Conservation (phyloP, 1,284 basidiomycete genomes). For the Pterulicium gracile region DNA sequence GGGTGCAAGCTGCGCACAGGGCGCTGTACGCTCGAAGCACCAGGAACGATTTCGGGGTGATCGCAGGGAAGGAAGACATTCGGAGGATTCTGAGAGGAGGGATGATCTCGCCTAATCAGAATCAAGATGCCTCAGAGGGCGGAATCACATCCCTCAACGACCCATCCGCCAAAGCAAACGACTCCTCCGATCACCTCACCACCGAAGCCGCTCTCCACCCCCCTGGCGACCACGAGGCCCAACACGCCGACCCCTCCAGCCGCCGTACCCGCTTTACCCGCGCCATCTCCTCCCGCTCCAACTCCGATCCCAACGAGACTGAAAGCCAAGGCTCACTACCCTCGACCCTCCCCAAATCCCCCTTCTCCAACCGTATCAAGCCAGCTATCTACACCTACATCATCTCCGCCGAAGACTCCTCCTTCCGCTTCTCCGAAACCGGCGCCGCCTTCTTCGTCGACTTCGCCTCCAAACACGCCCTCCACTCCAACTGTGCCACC, state of each 20-base stretch:
- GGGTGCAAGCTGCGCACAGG: constrained; percentile 59
- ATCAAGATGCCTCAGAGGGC: constrained; percentile 6
- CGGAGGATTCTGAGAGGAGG: constrained; percentile 39
- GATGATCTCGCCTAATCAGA: constrained; percentile 11
- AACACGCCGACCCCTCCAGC: neutral
- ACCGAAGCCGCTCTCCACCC: neutral
- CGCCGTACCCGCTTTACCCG: neutral
- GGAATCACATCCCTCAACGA: neutral
- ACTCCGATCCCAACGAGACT: too few relatives aligned
- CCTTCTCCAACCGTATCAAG: constrained; percentile 47
- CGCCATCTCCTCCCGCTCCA: neutral
- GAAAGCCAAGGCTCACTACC: too few relatives aligned
- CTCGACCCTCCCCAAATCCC: constrained; percentile 6
- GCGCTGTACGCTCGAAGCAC: constrained; percentile 65
- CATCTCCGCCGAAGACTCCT: constrained; percentile 57
- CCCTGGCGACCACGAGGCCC: neutral
- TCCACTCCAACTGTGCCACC: constrained; percentile 42
- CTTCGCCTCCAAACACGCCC: constrained; percentile 64
- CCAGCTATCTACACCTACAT: constrained; percentile 73
- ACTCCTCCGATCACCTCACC: neutral
- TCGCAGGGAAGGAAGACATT: constrained; percentile 36
- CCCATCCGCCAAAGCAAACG: neutral
- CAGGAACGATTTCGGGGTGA: constrained; percentile 49
- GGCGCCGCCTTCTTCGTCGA: constrained; percentile 74
- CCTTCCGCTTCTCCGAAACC: constrained; percentile 69